These are phyloP conservation scores for Pleurotus djamor DNA, from an alignment of 768 basidiomycete genomes.

Conservation along the genomic window DNA sequence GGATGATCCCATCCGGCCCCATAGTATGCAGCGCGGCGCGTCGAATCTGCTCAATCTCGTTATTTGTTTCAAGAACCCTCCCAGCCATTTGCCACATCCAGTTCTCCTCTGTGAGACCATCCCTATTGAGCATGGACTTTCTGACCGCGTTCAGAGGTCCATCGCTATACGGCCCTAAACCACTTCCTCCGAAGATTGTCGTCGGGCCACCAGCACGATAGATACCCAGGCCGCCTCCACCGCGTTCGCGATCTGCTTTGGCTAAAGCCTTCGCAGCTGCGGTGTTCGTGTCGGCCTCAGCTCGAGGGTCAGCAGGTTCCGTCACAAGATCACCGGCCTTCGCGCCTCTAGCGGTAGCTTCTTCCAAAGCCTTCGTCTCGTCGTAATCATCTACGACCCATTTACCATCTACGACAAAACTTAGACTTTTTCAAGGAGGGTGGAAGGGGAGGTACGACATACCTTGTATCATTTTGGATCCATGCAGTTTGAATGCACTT, in stretches of 20 bases:
- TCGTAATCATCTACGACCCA: slow-evolving; percentile 98
- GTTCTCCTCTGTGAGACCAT: slow-evolving; percentile 83
- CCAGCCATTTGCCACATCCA: slow-evolving; percentile 87
- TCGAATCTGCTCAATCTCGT: slow-evolving; percentile 61
- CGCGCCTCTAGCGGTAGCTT: slow-evolving; percentile 78
- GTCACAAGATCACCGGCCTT: slow-evolving; percentile 82
- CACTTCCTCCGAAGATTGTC: slow-evolving; percentile 83
- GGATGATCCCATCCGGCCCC: slow-evolving; percentile 37
- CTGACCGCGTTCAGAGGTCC: slow-evolving; percentile 83
- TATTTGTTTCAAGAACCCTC: slow-evolving; percentile 60
- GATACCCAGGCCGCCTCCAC: slow-evolving; percentile 58
- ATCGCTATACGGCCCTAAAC: slow-evolving; percentile 87
- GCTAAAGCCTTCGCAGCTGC: slow-evolving; percentile 19
- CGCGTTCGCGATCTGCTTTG: slow-evolving; percentile 48
- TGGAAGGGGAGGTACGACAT: slow-evolving; percentile 15
- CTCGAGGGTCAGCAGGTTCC: slow-evolving; percentile 74
- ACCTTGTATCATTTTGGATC: slow-evolving; percentile 89
- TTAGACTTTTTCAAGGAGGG: neutral
- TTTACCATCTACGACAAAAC: slow-evolving; percentile 61
- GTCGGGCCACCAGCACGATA: slow-evolving; percentile 93
- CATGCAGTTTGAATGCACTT: slow-evolving; percentile 93
- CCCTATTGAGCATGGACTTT: slow-evolving; percentile 74
- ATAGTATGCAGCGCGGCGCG: slow-evolving; percentile 49
- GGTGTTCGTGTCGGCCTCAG: slow-evolving; percentile 31
- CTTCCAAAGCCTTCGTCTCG: slow-evolving; percentile 78